These are phyloP conservation scores for Xanthoconium purpureum DNA, from an alignment of 768 basidiomycete species.

Conservation along the genomic window DNA sequence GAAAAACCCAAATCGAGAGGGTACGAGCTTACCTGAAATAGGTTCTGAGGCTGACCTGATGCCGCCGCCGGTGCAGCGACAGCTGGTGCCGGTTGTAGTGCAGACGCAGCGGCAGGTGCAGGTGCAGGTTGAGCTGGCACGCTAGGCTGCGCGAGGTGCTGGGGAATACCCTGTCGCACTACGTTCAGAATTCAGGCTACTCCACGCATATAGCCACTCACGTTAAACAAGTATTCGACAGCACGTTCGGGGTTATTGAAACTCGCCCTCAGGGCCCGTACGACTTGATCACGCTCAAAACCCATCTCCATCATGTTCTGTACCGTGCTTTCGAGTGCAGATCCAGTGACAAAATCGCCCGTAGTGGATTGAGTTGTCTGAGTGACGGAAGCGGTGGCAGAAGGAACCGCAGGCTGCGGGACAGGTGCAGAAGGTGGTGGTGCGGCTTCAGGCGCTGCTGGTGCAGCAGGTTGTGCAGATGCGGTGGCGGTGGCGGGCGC, in stretches of 20 bases:
- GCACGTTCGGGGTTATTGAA: constrained; percentile 98
- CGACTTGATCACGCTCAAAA: constrained; percentile 80
- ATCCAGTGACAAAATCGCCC: constrained; percentile 73
- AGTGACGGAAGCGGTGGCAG: constrained; percentile 30
- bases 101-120: constrained; percentile 17
- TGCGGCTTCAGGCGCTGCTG: constrained; percentile 32
- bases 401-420: constrained; percentile 30
- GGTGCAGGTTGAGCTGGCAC: constrained; percentile 41
- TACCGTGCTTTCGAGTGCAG: constrained; percentile 72
- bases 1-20: background rate
- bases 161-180: constrained; percentile 69
- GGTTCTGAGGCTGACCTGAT: constrained; percentile 65
- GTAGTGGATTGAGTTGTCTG: constrained; percentile 34
- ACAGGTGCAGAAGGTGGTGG: constrained; percentile 35
- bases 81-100: constrained; percentile 29
- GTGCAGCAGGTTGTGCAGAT: constrained; percentile 20
- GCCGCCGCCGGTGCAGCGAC: constrained; percentile 16
- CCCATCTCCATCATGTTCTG: constrained; percentile 93
- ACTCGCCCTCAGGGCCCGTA: constrained; percentile 83
- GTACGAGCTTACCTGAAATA: constrained; percentile 67
- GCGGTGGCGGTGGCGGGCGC: background rate
- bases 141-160: constrained; percentile 35
- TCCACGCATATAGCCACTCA: constrained; percentile 37
- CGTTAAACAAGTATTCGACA: constrained; percentile 96
- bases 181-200: constrained; percentile 9